phyloP scores from a whole-genome alignment of 169 alveolate species.

The Cryptosporidium bovis region DNA sequence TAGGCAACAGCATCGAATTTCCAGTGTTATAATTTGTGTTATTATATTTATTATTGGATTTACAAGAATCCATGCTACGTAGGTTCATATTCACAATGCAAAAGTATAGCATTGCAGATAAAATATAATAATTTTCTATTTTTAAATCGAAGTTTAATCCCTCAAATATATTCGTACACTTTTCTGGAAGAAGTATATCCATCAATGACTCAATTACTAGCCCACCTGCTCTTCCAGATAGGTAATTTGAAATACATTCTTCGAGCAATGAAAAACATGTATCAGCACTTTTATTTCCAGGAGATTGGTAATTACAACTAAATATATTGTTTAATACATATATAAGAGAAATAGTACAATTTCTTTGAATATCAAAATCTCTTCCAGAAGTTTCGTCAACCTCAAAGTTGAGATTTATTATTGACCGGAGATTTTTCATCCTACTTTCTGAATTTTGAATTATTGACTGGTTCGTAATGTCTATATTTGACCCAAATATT shows the following conservation, averaged over 20 bases:
- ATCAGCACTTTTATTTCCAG: background rate
- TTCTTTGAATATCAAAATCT: constrained; percentile 2
- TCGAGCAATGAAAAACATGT: constrained; percentile 16
- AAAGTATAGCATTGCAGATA: constrained; percentile 15
- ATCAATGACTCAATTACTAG: constrained; percentile 17
- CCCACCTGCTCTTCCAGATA: constrained; percentile 6
- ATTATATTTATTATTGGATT: background rate
- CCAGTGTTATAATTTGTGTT: background rate
- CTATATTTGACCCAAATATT: background rate
- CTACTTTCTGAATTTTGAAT: background rate
- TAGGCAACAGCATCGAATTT: constrained; percentile 8
- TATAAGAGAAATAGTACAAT: background rate
- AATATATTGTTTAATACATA: background rate
- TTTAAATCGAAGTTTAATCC: background rate
- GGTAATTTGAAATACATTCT: constrained; percentile 48
- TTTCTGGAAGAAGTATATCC: constrained; percentile 35
- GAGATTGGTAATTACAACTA: background rate
- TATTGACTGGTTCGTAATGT: background rate
- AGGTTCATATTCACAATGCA: constrained; percentile 4
- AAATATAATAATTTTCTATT: background rate
- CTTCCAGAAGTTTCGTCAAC: background rate
- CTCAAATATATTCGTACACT: background rate
- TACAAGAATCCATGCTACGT: background rate
- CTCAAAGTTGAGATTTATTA: constrained; percentile 9
- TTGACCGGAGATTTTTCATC: background rate